Base-by-base conservation (phyloP, 768 basidiomycete genomes). In the Xerocomellus intermedius region DNA sequence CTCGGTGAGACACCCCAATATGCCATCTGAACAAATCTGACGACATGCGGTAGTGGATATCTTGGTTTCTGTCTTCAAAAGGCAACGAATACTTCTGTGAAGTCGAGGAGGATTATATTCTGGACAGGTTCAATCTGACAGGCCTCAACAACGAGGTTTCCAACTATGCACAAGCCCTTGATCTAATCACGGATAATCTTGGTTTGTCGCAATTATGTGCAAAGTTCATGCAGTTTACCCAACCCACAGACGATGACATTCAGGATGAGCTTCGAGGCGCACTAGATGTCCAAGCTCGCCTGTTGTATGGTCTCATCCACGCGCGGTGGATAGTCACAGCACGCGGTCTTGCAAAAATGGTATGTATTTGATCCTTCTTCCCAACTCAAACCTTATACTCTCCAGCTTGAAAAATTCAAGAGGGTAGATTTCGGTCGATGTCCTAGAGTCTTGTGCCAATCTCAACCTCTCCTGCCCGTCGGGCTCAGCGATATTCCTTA, bases 11-110 rank as follows among this genome's bases (percentile, higher is more conserved):
- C 63, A 61, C 42, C 63, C 59, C 57, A 35, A 36, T 22, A 41
- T 37, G 16, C 42, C 44, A 59, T 52, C 58, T 46, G n/a, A 41
- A 48, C 51, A 12, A 36, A 56, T 63, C 58, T 72, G 33, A 64
- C 50, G 26, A 48, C 3, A 30, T 24, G 42, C 22, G 60, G 14
- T 62, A 95, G 92, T 98, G 94, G 94, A 95, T 96, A 63, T 93
- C 94, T 4, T 98, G 94, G 94, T 97, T 98, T 67, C 78, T 98
- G 6, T 91, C 92, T 21, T 94, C 93, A 19, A 97, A 97, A 70
- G 95, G 97, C 54, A 98, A 99, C 70, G 97, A 99, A 76, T 99
- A 99, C 77, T 98, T 98, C 67, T 97, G 96, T 72, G 95, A 98
- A 77, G 94, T 98, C 58, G 97, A 98, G 69, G 97, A 98, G 68